phyloP scores from a whole-genome alignment of 1,284 basidiomycete species.

The Acaromyces ingoldii region DNA sequence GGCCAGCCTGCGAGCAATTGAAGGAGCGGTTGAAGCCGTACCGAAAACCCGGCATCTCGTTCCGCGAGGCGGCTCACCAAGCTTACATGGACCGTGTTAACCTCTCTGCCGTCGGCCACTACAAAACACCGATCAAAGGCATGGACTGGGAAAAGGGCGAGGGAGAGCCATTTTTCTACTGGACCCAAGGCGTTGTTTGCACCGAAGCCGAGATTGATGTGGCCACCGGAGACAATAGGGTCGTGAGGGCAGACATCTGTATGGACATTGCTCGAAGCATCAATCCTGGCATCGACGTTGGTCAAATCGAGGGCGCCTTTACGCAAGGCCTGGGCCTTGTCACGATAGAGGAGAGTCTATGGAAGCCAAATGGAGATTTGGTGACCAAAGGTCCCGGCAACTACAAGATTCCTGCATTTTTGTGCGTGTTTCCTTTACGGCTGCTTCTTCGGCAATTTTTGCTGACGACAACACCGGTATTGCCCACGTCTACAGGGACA shows the following conservation, averaged over 20 bases:
- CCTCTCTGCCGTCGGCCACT: conserved; percentile 50
- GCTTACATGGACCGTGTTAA: conserved; percentile 51
- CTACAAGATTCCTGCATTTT: conserved; percentile 52
- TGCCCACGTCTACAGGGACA: conserved; percentile 39
- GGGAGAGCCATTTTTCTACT: conserved; percentile 47
- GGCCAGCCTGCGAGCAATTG: conserved; percentile 52
- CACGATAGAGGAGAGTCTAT: conserved; percentile 51
- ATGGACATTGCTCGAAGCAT: conserved; percentile 52
- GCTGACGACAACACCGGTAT: no score
- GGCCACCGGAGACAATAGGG: conserved; percentile 49
- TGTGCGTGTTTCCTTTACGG: no score
- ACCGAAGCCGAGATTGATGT: conserved; percentile 52
- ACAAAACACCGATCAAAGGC: conserved; percentile 49
- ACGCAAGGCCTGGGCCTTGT: conserved; percentile 42
- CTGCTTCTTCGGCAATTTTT: no score
- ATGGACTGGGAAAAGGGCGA: conserved; percentile 46
- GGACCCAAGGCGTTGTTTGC: conserved; percentile 43
- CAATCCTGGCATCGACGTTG: conserved; percentile 52
- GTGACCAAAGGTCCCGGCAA: conserved; percentile 49
- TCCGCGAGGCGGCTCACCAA: conserved; percentile 32
- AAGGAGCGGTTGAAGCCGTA: conserved; percentile 41
- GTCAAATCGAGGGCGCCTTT: conserved; percentile 51
- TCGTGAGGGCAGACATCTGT: conserved; percentile 40
- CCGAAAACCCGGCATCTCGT: conserved; percentile 8
- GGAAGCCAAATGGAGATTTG: conserved; percentile 47